Percentiles rank a stretch among this genome's conserved stretches.
Evolutionary conservation across 345 rosid genomes (phyloP).

Genomic region (Camelina hispida): DNA sequence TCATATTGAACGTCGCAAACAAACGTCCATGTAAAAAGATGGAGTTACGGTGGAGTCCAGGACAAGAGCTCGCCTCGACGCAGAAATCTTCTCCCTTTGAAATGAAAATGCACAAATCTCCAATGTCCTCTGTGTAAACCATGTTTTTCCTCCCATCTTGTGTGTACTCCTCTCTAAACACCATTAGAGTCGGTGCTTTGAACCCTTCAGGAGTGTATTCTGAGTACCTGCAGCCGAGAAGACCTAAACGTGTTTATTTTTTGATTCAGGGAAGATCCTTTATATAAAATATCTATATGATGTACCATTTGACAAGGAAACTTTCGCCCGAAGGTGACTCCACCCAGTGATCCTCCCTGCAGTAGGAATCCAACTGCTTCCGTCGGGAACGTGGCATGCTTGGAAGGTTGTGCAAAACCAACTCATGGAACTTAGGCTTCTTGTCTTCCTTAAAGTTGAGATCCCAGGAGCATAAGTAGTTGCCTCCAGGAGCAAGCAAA

Average conservation of each 20-base stretch:
- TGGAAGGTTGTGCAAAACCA: not conserved
- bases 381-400: not conserved
- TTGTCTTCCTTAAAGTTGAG: not conserved
- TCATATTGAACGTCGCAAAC: not conserved
- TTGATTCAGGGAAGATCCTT: not conserved
- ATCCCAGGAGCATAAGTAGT: not conserved
- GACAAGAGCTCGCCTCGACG: not conserved
- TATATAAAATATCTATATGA: no score
- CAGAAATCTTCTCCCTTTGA: not conserved
- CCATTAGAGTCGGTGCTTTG: not conserved
- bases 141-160: constrained; percentile 1
- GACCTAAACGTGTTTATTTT: not conserved
- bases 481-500: constrained; percentile 5
- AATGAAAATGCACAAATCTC: constrained; percentile 10
- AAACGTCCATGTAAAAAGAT: not conserved
- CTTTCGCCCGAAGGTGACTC: not conserved
- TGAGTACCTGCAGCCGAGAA: not conserved
- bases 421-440: not conserved
- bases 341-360: not conserved
- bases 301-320: constrained; percentile 10
- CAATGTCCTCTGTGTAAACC: not conserved
- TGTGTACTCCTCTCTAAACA: constrained; percentile 1
- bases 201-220: not conserved
- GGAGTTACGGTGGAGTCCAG: not conserved
- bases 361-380: not conserved